A percentile compares a stretch with the other conserved stretches of the same genome.
Conservation (phyloP, 2,329 filamentous ascomycete genomes). For the Zasmidium citrigriseum region DNA sequence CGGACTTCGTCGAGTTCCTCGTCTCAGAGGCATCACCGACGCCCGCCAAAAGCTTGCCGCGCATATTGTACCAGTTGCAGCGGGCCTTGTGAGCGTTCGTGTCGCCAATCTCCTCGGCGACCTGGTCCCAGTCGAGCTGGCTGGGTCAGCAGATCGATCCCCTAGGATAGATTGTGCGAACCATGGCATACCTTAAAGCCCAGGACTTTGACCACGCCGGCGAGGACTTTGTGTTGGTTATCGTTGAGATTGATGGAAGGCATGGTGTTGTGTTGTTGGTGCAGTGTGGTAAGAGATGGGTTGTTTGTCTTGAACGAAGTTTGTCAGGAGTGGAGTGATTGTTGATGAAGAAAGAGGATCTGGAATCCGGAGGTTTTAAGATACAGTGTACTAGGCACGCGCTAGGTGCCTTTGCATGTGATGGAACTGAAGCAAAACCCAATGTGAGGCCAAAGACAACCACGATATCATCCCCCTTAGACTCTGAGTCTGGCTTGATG, state of each 20-base stretch:
- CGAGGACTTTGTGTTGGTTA: constrained; percentile 24
- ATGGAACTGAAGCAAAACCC: no score
- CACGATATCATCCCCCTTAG: no score
- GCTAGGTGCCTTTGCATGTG: neutral
- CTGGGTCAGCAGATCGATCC: neutral
- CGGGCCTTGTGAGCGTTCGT: constrained; percentile 23
- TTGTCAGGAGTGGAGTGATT: neutral
- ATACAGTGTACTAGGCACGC: neutral
- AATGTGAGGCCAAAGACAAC: no score
- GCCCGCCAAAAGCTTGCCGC: constrained; percentile 18
- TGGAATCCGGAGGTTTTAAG: neutral
- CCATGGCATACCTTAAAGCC: constrained; percentile 13
- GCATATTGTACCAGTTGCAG: constrained; percentile 11
- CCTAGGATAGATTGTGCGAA: neutral
- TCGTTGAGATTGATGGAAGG: constrained; percentile 19
- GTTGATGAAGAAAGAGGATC: neutral
- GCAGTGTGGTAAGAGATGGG: no score
- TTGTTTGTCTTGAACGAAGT: neutral
- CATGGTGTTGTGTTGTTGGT: constrained; percentile 17
- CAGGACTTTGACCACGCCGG: constrained; percentile 16
- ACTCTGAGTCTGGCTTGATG: no score
- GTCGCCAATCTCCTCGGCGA: constrained; percentile 18
- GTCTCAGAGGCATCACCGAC: no score
- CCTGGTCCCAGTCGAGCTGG: constrained; percentile 26
- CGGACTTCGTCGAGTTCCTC: no score